Evolutionary conservation across 768 basidiomycete species (phyloP).

Genomic region (Termitomyces sp.): DNA sequence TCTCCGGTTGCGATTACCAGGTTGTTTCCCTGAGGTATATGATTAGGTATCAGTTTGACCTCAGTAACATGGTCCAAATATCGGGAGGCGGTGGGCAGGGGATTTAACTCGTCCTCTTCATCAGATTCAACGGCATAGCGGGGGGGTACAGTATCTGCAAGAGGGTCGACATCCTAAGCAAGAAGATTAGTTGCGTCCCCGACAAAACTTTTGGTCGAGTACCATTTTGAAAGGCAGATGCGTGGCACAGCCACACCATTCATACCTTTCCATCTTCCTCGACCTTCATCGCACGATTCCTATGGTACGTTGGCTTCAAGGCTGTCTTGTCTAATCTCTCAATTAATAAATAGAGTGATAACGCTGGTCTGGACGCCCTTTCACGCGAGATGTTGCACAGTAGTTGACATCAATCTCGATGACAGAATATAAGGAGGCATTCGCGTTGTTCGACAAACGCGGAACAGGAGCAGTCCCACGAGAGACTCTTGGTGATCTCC

Average conservation of each 20-base stretch:
- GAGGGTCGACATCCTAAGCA: constrained; percentile 44
- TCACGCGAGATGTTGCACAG: background rate
- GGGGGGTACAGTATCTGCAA: constrained; percentile 50
- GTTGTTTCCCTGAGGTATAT: constrained; percentile 18
- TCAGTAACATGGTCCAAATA: constrained; percentile 17
- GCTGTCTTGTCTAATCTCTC: background rate
- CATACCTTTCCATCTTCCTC: constrained; percentile 7
- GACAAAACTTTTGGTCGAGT: background rate
- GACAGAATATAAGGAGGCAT: constrained; percentile 95
- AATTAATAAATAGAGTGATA: constrained; percentile 25
- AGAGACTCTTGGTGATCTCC: constrained; percentile 85
- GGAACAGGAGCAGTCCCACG: constrained; percentile 88
- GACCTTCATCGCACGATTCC: constrained; percentile 11
- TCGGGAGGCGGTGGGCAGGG: constrained; percentile 20
- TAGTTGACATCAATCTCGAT: background rate
- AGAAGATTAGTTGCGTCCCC: background rate
- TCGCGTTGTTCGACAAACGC: constrained; percentile 96
- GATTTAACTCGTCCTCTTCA: constrained; percentile 57
- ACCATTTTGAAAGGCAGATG: constrained; percentile 11
- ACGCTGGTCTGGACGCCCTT: constrained; percentile 25
- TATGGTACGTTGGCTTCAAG: constrained; percentile 21
- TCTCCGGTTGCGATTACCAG: constrained; percentile 44
- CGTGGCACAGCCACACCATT: constrained; percentile 10
- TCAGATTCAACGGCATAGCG: constrained; percentile 62
- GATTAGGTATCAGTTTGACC: constrained; percentile 32